Evolutionary conservation across 208 protist genomes (phyloP), one percentile per base, ranked within the genome.

Genomic region (Angomonas deanei): DNA sequence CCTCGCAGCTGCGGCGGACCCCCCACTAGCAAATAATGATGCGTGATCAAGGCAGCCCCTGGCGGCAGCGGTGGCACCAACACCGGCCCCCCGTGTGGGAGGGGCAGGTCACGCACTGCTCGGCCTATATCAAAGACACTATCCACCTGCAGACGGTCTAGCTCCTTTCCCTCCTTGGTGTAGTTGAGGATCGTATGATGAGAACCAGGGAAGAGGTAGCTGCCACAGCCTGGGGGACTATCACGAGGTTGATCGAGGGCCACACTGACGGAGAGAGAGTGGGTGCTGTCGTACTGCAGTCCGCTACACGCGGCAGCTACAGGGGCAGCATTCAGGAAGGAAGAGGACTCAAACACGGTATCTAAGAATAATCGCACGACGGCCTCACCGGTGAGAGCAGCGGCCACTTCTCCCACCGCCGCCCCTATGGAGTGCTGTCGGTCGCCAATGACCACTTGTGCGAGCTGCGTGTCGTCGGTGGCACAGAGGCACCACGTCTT

Each of bases 341-440:
- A 60, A 13, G 64, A 66, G 38, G 73, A 61, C 66, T 86, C 72
- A 36, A 81, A 67, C 4, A 79, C 71, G 42, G 63, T 76, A 49
- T 94, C 88, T 28, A 72, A 52, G 74, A 79, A 92, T 21, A 92
- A 68, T 13, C 88, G 84, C 21, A 92, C 62, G 17, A 89, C 74
- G 4, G 91, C 72, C 27, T 87, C 82, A 11, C 88, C 88, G 1
- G 80, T 47, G 38, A 94, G 72, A 21, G 77, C 76, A 6, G 80
- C 85, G 2, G 83, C 80, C 0, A 80, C 85, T 61, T 82, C 74
- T 3, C 85, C 88, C 21, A 92, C 59, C 0, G 53, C 48, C 5
- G 36, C 28, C 42, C 84, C 88, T 2, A 93, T 64, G 13, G 34
- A 72, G 17, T 50, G 11, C 15, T 42, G 8, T 42, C 36, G 32